Conservation (phyloP, 202 grass and related monocot genomes). For the Dendrocalamus latiflorus region DNA sequence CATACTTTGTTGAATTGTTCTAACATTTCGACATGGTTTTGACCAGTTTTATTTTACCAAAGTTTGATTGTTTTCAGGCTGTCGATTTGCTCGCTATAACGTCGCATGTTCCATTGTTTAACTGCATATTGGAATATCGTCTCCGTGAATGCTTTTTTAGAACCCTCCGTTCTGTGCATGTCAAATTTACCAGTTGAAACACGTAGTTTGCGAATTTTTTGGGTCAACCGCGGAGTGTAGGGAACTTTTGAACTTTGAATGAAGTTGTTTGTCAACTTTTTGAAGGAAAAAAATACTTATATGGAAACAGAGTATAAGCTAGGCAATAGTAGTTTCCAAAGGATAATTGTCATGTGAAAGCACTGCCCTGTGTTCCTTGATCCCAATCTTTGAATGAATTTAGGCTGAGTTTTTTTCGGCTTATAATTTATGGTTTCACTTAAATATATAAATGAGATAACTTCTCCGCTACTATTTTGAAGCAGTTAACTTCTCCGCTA, state of each 20-base stretch:
- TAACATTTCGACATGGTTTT: neutral
- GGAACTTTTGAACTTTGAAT: neutral
- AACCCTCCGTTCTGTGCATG: neutral
- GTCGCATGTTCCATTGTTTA: neutral
- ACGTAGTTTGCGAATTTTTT: neutral
- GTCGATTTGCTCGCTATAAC: neutral
- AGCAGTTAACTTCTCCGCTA: accelerated
- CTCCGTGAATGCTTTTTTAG: neutral
- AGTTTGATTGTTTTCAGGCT: neutral
- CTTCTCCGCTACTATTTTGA: accelerated
- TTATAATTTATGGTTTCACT: no score
- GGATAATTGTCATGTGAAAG: slow-evolving; percentile 2
- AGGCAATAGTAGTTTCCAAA: neutral
- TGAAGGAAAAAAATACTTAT: neutral
- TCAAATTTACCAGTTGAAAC: neutral
- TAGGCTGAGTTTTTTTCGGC: neutral
- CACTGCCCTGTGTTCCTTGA: neutral
- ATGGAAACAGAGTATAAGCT: neutral
- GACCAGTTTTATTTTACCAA: neutral
- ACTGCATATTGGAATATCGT: neutral
- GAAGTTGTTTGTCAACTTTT: neutral
- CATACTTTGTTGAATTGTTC: neutral
- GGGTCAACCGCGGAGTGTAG: neutral
- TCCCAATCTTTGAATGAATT: neutral
- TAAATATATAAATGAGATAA: no score